Evolutionary conservation across 2,329 filamentous ascomycete genomes (phyloP).

Genomic region (Sporothrix humicola): DNA sequence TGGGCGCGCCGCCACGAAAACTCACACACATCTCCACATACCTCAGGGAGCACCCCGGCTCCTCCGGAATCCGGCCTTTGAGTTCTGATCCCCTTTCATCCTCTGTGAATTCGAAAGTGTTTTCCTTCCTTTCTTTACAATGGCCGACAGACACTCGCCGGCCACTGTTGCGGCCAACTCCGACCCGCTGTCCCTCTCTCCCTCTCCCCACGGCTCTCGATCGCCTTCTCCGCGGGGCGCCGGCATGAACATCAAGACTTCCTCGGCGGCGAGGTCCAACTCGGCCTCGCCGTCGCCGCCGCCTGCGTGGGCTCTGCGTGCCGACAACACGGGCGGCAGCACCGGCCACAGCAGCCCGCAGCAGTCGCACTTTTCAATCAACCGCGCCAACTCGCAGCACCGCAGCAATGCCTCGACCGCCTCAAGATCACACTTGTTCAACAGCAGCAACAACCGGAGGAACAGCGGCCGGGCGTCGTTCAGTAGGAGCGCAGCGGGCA

Average conservation of each 20-base stretch:
- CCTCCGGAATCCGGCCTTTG: neutral
- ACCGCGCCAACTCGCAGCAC: slow-evolving; percentile 24
- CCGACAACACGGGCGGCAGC: slow-evolving; percentile 3
- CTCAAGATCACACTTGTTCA: neutral
- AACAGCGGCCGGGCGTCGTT: slow-evolving; percentile 8
- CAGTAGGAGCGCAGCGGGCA: neutral
- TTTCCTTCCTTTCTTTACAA: no score
- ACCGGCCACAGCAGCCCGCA: slow-evolving; percentile 24
- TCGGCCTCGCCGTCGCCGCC: slow-evolving; percentile 27
- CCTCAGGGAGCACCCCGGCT: slow-evolving; percentile 14
- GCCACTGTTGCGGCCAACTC: slow-evolving; percentile 19
- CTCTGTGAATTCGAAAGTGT: no score
- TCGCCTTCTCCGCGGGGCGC: slow-evolving; percentile 20
- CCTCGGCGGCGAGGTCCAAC: neutral
- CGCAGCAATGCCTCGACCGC: slow-evolving; percentile 7
- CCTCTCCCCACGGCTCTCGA: slow-evolving; percentile 8
- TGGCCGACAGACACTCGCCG: slow-evolving; percentile 24
- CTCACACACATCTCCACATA: slow-evolving; percentile 9
- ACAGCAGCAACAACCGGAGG: neutral
- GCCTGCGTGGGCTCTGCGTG: slow-evolving; percentile 29
- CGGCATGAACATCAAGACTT: neutral
- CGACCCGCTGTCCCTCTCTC: slow-evolving; percentile 17
- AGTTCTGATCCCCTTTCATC: neutral
- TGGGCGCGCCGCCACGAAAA: neutral
- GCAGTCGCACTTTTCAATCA: slow-evolving; percentile 31